Evolutionary conservation across 768 basidiomycete genomes (phyloP).

Genomic region (Boletus tylopilopsis): DNA sequence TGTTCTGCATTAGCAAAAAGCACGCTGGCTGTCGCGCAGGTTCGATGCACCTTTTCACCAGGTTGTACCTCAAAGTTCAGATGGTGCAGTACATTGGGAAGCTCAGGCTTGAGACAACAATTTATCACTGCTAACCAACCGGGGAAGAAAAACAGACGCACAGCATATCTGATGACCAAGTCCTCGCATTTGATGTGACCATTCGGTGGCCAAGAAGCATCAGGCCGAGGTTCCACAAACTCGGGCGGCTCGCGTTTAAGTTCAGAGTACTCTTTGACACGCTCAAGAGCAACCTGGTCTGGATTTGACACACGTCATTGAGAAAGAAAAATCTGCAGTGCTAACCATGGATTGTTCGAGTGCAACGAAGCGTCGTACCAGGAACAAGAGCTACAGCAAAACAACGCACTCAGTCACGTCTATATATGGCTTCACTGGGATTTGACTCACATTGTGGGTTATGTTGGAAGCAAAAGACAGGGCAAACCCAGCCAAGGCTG

Average conservation of each 20-base stretch:
- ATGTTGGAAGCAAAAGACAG: constrained; percentile 80
- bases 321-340: neutral
- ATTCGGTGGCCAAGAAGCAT: constrained; percentile 69
- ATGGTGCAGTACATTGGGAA: constrained; percentile 81
- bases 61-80: constrained; percentile 71
- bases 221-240: constrained; percentile 82
- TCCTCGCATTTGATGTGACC: constrained; percentile 71
- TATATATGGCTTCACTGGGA: neutral
- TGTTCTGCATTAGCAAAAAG: constrained; percentile 6
- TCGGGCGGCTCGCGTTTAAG: constrained; percentile 75
- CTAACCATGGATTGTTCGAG: constrained; percentile 89
- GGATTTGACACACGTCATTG: neutral
- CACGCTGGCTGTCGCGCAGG: neutral
- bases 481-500: constrained; percentile 82
- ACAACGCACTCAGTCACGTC: constrained; percentile 16
- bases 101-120: constrained; percentile 55
- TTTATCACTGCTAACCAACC: neutral
- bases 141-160: constrained; percentile 35
- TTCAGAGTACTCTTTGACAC: constrained; percentile 89
- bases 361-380: constrained; percentile 80
- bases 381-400: constrained; percentile 49
- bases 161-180: constrained; percentile 75
- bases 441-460: constrained; percentile 52
- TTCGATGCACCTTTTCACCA: constrained; percentile 61
- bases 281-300: constrained; percentile 72